Evolutionary conservation across 2,329 filamentous ascomycete species (phyloP), one percentile per base, ranked within the genome.

Genomic region (Arthroderma sp.): DNA sequence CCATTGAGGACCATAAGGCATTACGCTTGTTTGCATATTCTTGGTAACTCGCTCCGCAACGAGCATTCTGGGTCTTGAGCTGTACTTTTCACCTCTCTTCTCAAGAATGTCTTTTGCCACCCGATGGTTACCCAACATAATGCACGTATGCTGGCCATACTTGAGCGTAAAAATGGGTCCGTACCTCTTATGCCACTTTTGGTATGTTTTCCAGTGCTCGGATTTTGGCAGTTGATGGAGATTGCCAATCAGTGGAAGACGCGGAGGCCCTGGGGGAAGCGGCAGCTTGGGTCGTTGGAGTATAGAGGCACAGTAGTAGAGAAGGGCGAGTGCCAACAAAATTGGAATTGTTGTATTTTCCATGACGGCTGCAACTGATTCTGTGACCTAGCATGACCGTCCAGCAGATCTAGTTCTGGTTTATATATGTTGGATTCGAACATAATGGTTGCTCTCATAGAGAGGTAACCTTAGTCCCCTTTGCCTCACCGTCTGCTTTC

Each of bases 41-140:
- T 28, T 36, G n/a, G 33, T 27, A 8, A 31, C 39, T 5, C 27
- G 27, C n/a, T 32, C 49, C 11, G 53, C 45, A n/a, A 58, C 47
- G 4, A 54, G 44, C 10, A 55, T 48, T 3, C 51, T 45, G 2
- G 64, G 58, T 3, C 65, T 52, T 1, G 64, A 63, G 10, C 64
- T 64, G 49, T 67, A 68, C 30, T 61, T 57, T 36, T 42, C 51
- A 0, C 61, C 58, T 36, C 60, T 58, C 46, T 61, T 62, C 29
- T 66, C 65, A 15, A 65, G 56, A 9, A 69, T 52, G 29, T 66
- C 62, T 36, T 58, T 55, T 5, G 60, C 60, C 8, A 59, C 55
- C 7, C 56, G 51, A 0, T 54, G 56, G 29, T 54, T 58, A 22
- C 59, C 57, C 2, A 66, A 53, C 4, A 66, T 50, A 6, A 68